These are phyloP conservation scores for Oryza glumipatula DNA, from an alignment of 176 grass and related monocot species.

Conservation along the genomic window DNA sequence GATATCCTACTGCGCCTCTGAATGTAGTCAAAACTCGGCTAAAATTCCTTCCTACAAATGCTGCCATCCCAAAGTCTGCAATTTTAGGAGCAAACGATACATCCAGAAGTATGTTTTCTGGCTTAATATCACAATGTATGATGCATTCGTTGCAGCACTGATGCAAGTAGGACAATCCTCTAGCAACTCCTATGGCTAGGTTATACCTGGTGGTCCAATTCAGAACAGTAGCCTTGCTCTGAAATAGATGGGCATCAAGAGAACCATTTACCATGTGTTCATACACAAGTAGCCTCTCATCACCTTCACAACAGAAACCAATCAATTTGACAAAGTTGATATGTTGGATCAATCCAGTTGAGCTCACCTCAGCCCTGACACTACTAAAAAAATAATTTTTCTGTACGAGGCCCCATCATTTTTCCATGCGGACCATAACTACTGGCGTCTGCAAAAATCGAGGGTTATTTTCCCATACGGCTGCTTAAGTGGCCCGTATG, in stretches of 20 bases:
- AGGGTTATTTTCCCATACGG: too few species aligned
- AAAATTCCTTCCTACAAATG: slow-evolving; percentile 45
- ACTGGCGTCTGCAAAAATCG: too few species aligned
- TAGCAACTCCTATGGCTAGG: slow-evolving; percentile 27
- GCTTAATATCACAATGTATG: slow-evolving; percentile 62
- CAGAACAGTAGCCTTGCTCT: background rate
- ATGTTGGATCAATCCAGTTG: background rate
- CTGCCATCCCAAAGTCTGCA: slow-evolving; percentile 58
- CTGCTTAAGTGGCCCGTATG: too few species aligned
- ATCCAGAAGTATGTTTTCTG: slow-evolving; percentile 34
- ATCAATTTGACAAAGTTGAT: background rate
- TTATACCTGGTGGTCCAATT: background rate
- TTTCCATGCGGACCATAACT: too few species aligned
- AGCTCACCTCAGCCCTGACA: background rate
- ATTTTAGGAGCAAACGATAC: slow-evolving; percentile 43
- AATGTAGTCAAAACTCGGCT: slow-evolving; percentile 51
- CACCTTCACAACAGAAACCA: background rate
- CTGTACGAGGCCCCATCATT: too few species aligned
- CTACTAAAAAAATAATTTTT: too few species aligned
- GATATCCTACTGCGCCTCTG: slow-evolving; percentile 53
- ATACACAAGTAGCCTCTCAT: background rate
- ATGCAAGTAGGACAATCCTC: slow-evolving; percentile 52
- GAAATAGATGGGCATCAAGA: background rate
- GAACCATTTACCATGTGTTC: background rate
- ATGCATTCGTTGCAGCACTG: slow-evolving; percentile 49